These are phyloP conservation scores for Citrus sp. DNA, from an alignment of 345 rosid species.

Conservation along the genomic window DNA sequence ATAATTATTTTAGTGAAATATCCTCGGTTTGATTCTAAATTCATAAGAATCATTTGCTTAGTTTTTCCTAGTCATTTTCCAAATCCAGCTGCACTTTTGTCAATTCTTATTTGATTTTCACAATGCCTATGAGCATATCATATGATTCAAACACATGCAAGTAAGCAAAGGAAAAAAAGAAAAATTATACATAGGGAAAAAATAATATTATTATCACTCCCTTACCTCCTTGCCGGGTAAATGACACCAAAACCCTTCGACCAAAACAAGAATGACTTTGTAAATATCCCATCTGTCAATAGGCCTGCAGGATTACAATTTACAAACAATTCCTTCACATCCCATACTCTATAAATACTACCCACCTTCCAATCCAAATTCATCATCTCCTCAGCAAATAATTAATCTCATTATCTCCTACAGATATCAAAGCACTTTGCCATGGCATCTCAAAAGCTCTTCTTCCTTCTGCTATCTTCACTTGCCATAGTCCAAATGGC, in stretches of 20 bases:
- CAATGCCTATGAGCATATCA: too few relatives aligned
- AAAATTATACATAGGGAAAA: too few relatives aligned
- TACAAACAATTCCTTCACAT: not conserved
- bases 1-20: too few relatives aligned
- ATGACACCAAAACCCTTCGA: not conserved
- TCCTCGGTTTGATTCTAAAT: too few relatives aligned
- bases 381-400: not conserved
- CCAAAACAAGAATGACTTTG: slow-evolving; percentile 9
- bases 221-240: not conserved
- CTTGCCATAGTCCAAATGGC: slow-evolving; percentile 5
- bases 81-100: too few relatives aligned
- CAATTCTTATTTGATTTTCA: too few relatives aligned
- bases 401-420: not conserved
- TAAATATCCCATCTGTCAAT: slow-evolving; percentile 4
- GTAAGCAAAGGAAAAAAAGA: too few relatives aligned
- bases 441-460: slow-evolving; percentile 16
- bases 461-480: slow-evolving; percentile 19
- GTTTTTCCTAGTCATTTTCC: too few relatives aligned
- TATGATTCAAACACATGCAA: too few relatives aligned
- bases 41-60: too few relatives aligned
- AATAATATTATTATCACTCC: not conserved
- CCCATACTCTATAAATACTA: not conserved
- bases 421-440: not conserved
- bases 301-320: slow-evolving; percentile 9
- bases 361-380: not conserved